phyloP scores from a whole-genome alignment of 2,329 filamentous ascomycete genomes.

The Emmonsiellopsis sp. region DNA sequence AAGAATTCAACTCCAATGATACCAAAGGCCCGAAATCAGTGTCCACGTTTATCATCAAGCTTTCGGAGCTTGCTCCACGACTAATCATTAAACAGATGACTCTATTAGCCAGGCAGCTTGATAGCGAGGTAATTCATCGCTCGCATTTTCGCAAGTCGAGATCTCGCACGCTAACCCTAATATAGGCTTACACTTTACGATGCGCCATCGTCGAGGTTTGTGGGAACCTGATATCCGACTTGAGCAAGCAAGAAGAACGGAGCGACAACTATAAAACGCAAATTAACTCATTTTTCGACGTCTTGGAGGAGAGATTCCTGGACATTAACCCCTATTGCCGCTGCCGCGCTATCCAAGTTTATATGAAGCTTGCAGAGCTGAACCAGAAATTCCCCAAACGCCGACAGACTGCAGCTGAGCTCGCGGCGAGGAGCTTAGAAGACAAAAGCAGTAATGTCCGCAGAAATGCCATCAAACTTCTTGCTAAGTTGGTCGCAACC shows the following conservation, averaged over 20 bases:
- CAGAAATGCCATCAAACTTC: slow-evolving; percentile 86
- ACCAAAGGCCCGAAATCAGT: slow-evolving; percentile 93
- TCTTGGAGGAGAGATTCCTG: slow-evolving; percentile 89
- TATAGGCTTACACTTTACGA: slow-evolving; percentile 77
- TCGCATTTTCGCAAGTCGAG: background rate
- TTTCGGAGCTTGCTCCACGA: slow-evolving; percentile 84
- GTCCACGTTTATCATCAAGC: slow-evolving; percentile 82
- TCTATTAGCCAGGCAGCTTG: slow-evolving; percentile 83
- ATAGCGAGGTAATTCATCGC: slow-evolving; percentile 62
- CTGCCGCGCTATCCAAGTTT: slow-evolving; percentile 86
- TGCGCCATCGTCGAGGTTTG: slow-evolving; percentile 95
- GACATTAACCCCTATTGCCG: slow-evolving; percentile 96
- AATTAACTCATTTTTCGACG: slow-evolving; percentile 93
- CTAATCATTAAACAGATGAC: slow-evolving; percentile 98
- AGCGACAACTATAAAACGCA: slow-evolving; percentile 91
- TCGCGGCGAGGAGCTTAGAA: slow-evolving; percentile 80
- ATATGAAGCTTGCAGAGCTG: slow-evolving; percentile 83
- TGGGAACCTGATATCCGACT: slow-evolving; percentile 83
- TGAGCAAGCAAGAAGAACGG: slow-evolving; percentile 84
- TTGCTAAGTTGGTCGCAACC: slow-evolving; percentile 80
- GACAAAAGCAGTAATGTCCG: slow-evolving; percentile 98
- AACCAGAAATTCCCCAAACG: slow-evolving; percentile 93
- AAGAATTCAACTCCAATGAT: slow-evolving; percentile 96
- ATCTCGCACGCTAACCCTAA: slow-evolving; percentile 9
- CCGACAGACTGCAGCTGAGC: slow-evolving; percentile 74